Evolutionary conservation across 1,284 basidiomycete species (phyloP).

Genomic region (Malassezia slooffiae): DNA sequence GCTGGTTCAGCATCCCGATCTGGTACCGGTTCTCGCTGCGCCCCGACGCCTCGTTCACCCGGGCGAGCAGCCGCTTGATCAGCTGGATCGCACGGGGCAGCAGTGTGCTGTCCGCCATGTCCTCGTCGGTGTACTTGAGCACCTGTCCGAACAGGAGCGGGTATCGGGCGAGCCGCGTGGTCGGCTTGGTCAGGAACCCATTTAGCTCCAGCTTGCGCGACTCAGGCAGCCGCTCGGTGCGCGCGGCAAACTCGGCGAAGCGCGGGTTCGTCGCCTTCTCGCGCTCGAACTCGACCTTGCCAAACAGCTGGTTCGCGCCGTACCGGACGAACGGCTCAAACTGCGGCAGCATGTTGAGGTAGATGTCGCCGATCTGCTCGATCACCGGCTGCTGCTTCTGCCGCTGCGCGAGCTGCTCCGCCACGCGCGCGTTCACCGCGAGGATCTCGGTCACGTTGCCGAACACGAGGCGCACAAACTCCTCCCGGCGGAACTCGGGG

Average conservation of each 20-base stretch:
- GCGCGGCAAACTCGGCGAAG: conserved; percentile 80
- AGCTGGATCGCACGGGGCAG: conserved; percentile 70
- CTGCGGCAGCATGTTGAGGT: conserved; percentile 74
- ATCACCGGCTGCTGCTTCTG: conserved; percentile 91
- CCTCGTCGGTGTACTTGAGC: conserved; percentile 81
- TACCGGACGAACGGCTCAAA: conserved; percentile 87
- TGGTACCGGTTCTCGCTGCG: conserved; percentile 89
- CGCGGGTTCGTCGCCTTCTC: conserved; percentile 84
- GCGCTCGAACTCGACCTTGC: conserved; percentile 98
- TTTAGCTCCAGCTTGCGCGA: conserved; percentile 94
- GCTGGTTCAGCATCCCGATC: conserved; percentile 74
- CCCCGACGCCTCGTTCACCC: conserved; percentile 83
- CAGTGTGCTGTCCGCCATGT: conserved; percentile 71
- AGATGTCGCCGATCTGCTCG: conserved; percentile 79
- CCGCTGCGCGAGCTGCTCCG: conserved; percentile 85
- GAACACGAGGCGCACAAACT: conserved; percentile 88
- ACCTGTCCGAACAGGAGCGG: conserved; percentile 87
- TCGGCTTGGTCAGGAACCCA: conserved; percentile 92
- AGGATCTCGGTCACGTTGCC: conserved; percentile 97
- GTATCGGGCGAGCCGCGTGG: conserved; percentile 88
- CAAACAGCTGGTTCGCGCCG: conserved; percentile 91
- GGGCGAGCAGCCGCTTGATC: conserved; percentile 69
- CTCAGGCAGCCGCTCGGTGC: conserved; percentile 81
- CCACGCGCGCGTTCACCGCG: conserved; percentile 72
- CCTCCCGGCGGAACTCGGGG: conserved; percentile 62